A percentile compares a stretch with the other conserved stretches of the same genome.
Conservation (phyloP, 257 asterid genomes). For the Solanum chaucha region DNA sequence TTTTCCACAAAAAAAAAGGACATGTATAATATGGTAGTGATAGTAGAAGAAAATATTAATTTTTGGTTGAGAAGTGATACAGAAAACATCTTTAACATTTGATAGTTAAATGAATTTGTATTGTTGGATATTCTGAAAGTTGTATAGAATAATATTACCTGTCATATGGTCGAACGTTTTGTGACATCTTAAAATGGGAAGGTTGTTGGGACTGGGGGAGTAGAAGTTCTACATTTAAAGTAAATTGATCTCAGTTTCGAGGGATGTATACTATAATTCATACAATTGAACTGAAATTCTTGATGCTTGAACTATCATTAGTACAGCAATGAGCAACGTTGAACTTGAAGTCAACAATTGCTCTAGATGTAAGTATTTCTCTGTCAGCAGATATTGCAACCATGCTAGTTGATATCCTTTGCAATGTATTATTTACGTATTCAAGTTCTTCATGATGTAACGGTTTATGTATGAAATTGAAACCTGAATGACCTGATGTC, state of each 20-base stretch:
- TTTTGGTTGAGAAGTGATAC: neutral
- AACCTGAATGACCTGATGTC: neutral
- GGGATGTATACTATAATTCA: neutral
- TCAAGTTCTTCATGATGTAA: neutral
- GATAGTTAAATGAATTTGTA: neutral
- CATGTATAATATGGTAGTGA: neutral
- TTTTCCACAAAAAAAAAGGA: neutral
- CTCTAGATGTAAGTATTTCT: neutral
- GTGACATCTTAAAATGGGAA: neutral
- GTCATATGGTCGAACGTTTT: neutral
- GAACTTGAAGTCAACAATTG: neutral
- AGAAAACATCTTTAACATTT: neutral
- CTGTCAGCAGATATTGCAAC: neutral
- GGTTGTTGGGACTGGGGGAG: neutral
- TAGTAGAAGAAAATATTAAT: neutral
- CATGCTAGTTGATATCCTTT: neutral
- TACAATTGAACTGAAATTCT: neutral
- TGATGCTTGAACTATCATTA: neutral
- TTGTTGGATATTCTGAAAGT: neutral
- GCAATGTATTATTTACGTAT: neutral
- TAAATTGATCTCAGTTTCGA: neutral
- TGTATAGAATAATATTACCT: neutral
- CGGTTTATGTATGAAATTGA: neutral
- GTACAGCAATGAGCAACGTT: neutral
- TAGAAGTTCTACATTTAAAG: neutral